Base-by-base conservation (phyloP, 2,329 filamentous ascomycete genomes). In the Colletotrichum brevisporum region DNA sequence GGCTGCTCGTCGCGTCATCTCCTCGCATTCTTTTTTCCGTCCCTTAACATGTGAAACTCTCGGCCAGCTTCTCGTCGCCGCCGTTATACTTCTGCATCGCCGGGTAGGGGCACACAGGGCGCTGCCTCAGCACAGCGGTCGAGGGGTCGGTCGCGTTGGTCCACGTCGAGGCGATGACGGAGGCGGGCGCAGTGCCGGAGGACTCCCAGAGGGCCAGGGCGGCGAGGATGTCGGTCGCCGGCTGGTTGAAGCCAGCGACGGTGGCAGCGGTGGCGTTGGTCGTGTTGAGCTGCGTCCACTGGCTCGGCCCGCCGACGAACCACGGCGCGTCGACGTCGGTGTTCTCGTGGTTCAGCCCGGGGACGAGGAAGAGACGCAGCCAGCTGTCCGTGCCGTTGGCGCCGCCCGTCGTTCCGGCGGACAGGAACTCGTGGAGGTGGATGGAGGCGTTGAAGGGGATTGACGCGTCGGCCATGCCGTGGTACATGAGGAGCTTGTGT, bases 301-400 rank as follows among this genome's bases (percentile, higher is more conserved):
- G 16, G 75, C 76, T 63, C 80, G 16, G 74, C 77, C 64, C 64
- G 12, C 75, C 80, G 41, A 85, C 76, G 50, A 81, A 79, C 80
- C 80, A 84, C 13, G 83, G 82, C 15, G 82, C 80, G 58, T 79
- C 76, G n/a, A 78, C 77, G 3, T 70, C 57, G 6, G 79, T 77
- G 64, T 70, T 45, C 21, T 71, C 64, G 74, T 89, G 86, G 12
- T 76, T 78, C 83, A 88, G 84, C 0, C 85, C 85, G 2, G 84
- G 84, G 12, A 88, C 80, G 18, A 77, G 76, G 75, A 87, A 87
- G 71, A 84, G 81, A 2, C 77, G 74, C 78, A 87, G 90, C 76
- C 85, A 84, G 18, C 84, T 81, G 2, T 82, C 84, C 41, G 83
- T 82, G 9, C 61, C 68, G 15, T 73, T 72, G 43, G 76, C 21